A percentile compares a stretch with the other conserved stretches of the same genome.
Conservation (phyloP, 1,284 basidiomycete genomes). For the Cutaneotrichosporon spelunceum region DNA sequence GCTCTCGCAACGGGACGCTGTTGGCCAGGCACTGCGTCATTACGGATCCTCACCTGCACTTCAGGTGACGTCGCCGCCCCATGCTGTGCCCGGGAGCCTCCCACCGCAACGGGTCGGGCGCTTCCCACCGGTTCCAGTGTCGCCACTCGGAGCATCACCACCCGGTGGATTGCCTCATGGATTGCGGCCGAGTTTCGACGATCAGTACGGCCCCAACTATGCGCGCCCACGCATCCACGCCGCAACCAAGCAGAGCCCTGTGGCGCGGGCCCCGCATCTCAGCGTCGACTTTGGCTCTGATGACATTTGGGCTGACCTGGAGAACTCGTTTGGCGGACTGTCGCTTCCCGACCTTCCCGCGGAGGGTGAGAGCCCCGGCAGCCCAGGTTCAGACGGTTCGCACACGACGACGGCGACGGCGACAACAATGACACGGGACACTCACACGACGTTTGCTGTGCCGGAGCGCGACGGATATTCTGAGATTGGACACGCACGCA, state of each 20-base stretch:
- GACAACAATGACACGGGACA: neutral
- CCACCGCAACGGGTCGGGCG: neutral
- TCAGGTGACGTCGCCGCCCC: constrained; percentile 2
- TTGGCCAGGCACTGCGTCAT: constrained; percentile 11
- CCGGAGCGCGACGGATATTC: neutral
- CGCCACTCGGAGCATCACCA: neutral
- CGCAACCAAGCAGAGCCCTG: neutral
- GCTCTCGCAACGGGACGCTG: neutral
- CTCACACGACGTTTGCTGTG: neutral
- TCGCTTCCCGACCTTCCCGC: constrained; percentile 7
- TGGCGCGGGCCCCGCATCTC: constrained; percentile 1
- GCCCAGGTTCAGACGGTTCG: neutral
- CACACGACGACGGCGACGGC: neutral
- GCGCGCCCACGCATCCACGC: neutral
- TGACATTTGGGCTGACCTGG: constrained; percentile 5
- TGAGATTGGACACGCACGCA: neutral
- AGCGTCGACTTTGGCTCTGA: constrained; percentile 4
- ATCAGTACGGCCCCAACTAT: neutral
- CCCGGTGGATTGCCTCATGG: no score
- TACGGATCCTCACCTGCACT: constrained; percentile 8
- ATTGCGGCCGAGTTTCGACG: neutral
- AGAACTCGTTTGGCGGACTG: constrained; percentile 1
- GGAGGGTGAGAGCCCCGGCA: neutral
- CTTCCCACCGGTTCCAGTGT: neutral
- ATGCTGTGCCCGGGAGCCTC: neutral